Conservation (phyloP, 2,329 filamentous ascomycete species). For the Beauveria medogensis region DNA sequence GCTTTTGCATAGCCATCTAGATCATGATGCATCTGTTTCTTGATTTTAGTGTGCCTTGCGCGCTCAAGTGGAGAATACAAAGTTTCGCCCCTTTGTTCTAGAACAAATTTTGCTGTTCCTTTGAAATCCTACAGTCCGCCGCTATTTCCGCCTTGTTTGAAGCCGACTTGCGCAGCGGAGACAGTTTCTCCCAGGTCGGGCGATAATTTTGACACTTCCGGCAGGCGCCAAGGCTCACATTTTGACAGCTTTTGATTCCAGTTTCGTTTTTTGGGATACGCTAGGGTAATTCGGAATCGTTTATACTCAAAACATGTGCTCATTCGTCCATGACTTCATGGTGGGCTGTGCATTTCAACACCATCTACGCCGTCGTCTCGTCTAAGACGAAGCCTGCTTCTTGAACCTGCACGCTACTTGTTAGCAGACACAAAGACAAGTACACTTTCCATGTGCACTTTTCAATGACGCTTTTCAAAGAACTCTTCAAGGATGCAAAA, state of each 20-base stretch:
- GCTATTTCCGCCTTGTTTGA: background rate
- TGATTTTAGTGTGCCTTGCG: background rate
- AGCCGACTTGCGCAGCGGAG: background rate
- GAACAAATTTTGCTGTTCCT: background rate
- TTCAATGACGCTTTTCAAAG: no score
- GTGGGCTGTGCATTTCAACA: background rate
- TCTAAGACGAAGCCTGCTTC: constrained; percentile 12
- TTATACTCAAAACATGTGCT: background rate
- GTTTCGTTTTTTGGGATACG: background rate
- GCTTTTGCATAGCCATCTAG: no score
- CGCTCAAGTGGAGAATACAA: background rate
- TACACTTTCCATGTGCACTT: no score
- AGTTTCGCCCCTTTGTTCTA: background rate
- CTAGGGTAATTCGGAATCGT: background rate
- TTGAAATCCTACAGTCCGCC: background rate
- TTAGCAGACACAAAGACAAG: constrained; percentile 4
- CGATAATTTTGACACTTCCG: background rate
- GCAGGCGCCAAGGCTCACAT: background rate
- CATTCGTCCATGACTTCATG: background rate
- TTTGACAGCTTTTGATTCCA: background rate
- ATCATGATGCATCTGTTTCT: no score
- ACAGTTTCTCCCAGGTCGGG: background rate
- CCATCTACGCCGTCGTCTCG: background rate
- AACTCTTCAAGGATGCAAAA: constrained; percentile 9
- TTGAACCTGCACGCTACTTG: constrained; percentile 14